Evolutionary conservation across 2,329 filamentous ascomycete genomes (phyloP).

Genomic region (Arthrinium puccinioides): DNA sequence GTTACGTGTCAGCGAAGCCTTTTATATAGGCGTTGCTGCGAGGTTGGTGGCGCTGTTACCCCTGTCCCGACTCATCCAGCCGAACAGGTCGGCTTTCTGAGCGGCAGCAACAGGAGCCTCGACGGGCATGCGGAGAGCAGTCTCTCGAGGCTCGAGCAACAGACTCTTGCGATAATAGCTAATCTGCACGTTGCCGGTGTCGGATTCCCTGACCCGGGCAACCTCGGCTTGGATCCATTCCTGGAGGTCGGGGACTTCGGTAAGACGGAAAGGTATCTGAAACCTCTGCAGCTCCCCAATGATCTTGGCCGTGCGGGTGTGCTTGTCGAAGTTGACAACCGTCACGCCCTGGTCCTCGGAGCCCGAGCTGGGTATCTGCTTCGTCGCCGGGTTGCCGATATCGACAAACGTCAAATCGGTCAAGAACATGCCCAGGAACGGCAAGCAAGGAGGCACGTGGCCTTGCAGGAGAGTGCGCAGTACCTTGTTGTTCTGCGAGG

Average conservation of each 20-base stretch:
- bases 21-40: no score
- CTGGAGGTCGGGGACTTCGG: slow-evolving; percentile 80
- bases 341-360: slow-evolving; percentile 59
- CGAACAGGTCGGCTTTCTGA: slow-evolving; percentile 36
- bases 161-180: slow-evolving; percentile 75
- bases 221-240: slow-evolving; percentile 87
- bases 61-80: slow-evolving; percentile 44
- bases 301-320: slow-evolving; percentile 88
- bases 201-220: slow-evolving; percentile 59
- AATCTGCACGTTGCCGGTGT: slow-evolving; percentile 50
- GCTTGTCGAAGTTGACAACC: slow-evolving; percentile 97
- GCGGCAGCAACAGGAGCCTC: slow-evolving; percentile 16
- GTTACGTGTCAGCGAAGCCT: no score
- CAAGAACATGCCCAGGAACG: slow-evolving; percentile 92
- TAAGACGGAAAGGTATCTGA: slow-evolving; percentile 84
- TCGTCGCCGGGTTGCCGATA: slow-evolving; percentile 82
- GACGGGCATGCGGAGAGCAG: slow-evolving; percentile 22
- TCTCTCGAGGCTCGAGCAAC: slow-evolving; percentile 70
- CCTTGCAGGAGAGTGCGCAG: slow-evolving; percentile 77
- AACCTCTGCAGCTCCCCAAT: slow-evolving; percentile 94
- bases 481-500: slow-evolving; percentile 83
- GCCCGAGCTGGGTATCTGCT: slow-evolving; percentile 56
- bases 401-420: slow-evolving; percentile 96
- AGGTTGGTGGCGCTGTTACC: slow-evolving; percentile 16
- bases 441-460: slow-evolving; percentile 84